Evolutionary conservation across 805 yeast genomes (phyloP).

Genomic region (Sugiyamaella floridensis): DNA sequence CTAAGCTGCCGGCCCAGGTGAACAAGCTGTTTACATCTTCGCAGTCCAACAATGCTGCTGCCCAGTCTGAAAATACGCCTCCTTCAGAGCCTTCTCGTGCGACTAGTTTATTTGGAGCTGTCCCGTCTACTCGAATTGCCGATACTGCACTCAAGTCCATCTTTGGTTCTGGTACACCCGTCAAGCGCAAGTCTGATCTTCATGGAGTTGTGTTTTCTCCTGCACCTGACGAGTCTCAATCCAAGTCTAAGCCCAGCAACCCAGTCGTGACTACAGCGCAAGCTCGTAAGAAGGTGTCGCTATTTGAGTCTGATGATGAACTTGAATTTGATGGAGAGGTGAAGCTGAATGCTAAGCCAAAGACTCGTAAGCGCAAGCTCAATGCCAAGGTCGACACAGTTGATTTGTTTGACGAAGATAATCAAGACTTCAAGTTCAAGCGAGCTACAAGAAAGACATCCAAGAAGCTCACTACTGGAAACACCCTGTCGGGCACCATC

Average conservation of each 20-base stretch:
- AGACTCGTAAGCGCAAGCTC: conserved; percentile 14
- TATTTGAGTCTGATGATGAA: conserved; percentile 17
- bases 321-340: not conserved
- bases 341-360: not conserved
- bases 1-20: no score
- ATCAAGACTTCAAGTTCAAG: conserved; percentile 16
- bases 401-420: conserved; percentile 13
- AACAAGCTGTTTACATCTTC: no score
- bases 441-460: conserved; percentile 4
- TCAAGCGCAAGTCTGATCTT: not conserved
- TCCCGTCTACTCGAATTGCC: not conserved
- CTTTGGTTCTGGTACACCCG: not conserved
- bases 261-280: conserved; percentile 9
- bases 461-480: not conserved
- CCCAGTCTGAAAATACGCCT: no score
- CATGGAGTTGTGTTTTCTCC: not conserved
- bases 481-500: not conserved
- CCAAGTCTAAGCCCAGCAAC: conserved; percentile 1
- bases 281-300: conserved; percentile 10
- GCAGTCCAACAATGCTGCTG: no score
- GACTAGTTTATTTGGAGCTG: not conserved
- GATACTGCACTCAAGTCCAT: not conserved
- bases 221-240: conserved; percentile 3
- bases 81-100: not conserved
- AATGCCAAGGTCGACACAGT: conserved; percentile 6